phyloP scores from a whole-genome alignment of 2,329 filamentous ascomycete genomes.

The Coleophoma crateriformis region DNA sequence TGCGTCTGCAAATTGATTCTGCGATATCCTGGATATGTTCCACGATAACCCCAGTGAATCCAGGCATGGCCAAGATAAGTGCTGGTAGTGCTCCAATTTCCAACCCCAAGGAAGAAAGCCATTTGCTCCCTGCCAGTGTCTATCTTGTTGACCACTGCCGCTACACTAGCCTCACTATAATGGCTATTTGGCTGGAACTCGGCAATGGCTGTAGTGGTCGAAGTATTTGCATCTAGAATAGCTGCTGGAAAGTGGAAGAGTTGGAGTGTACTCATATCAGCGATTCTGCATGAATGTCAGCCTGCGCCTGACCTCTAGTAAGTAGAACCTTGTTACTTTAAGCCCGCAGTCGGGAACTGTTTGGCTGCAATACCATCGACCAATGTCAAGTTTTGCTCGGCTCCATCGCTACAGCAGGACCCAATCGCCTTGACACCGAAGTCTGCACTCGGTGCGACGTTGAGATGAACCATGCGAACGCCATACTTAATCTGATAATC shows the following conservation, averaged over 20 bases:
- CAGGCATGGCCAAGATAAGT: conserved; percentile 55
- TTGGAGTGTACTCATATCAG: conserved; percentile 39
- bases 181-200: conserved; percentile 38
- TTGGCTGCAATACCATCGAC: conserved; percentile 39
- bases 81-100: conserved; percentile 39
- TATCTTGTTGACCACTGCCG: conserved; percentile 53
- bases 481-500: conserved; percentile 51
- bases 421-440: conserved; percentile 30
- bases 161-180: conserved; percentile 34
- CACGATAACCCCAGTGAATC: conserved; percentile 56
- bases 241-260: conserved; percentile 52
- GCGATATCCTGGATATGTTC: conserved; percentile 30
- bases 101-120: conserved; percentile 49
- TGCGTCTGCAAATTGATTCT: conserved; percentile 6
- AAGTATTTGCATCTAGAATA: conserved; percentile 43
- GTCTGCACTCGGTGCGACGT: conserved; percentile 45
- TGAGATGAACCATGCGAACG: conserved; percentile 52
- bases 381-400: conserved; percentile 44
- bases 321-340: conserved; percentile 33
- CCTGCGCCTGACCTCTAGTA: too few species aligned
- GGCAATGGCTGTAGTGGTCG: conserved; percentile 46
- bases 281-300: conserved; percentile 24
- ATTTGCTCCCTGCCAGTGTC: conserved; percentile 47
- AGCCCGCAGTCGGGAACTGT: conserved; percentile 47
- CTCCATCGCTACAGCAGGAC: conserved; percentile 39